phyloP scores from a whole-genome alignment of 2,329 filamentous ascomycete species.

The Exophiala dermatitidis region DNA sequence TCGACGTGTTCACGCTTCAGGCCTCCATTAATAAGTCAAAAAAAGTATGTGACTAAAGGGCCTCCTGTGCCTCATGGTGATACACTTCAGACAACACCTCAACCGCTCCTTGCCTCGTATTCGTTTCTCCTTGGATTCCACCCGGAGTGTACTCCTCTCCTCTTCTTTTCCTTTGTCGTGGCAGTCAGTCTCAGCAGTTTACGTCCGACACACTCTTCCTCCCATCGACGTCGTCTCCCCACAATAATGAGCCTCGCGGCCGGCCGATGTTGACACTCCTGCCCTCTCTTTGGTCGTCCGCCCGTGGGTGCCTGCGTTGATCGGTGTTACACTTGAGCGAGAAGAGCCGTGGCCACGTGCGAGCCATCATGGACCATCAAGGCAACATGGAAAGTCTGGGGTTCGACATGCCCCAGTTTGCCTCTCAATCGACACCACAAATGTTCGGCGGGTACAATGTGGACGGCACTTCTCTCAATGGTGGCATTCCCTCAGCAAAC shows the following conservation, averaged over 20 bases:
- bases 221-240: neutral
- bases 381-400: slow-evolving; percentile 32
- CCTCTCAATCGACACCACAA: slow-evolving; percentile 58
- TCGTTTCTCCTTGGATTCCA: too few relatives aligned
- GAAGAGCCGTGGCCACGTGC: neutral
- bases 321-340: neutral
- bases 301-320: slow-evolving; percentile 2
- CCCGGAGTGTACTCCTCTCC: neutral
- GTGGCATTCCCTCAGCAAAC: slow-evolving; percentile 38
- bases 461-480: slow-evolving; percentile 53
- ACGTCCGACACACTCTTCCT: neutral
- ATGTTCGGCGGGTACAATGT: slow-evolving; percentile 59
- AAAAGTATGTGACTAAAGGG: too few relatives aligned
- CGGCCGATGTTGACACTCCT: slow-evolving; percentile 7
- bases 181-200: neutral
- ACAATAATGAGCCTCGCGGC: slow-evolving; percentile 12
- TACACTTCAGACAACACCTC: too few relatives aligned
- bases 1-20: too few relatives aligned
- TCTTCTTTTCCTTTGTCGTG: neutral
- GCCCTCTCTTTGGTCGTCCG: neutral
- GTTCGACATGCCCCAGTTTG: slow-evolving; percentile 47
- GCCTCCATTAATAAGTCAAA: too few relatives aligned
- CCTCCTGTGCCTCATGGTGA: too few relatives aligned
- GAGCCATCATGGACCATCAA: slow-evolving; percentile 21
- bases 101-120: too few relatives aligned